Base-by-base conservation (phyloP, 805 yeast genomes). In the Debaryomyces castellii region DNA sequence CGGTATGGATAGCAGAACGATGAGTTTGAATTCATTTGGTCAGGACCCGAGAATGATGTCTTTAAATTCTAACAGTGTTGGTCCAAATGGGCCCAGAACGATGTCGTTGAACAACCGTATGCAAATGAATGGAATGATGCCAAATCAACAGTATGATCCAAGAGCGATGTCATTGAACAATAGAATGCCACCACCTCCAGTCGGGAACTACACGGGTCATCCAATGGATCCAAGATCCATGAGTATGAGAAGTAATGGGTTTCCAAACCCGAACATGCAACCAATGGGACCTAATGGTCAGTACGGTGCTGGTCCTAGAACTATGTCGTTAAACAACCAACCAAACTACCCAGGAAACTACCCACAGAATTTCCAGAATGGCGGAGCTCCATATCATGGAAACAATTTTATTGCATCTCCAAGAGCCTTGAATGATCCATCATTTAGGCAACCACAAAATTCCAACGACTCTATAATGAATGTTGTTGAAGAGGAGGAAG, bases 31-130 rank as follows among this genome's bases (percentile, higher is more conserved):
- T 18, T 22, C 41, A n/a, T 32, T 32, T 30, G 45, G 49, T 18
- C 30, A 22, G 30, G 41, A 27, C n/a, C 39, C 46, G 4, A 59
- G 80, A 32, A 63, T 81, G 4, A 75, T 74, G 81, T 76, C 81
- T 1, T 53, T 74, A 25, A 55, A 53, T 39, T 51, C 64, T 18
- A 51, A 53, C 36, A 52, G 12, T 12, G 33, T 40, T 17, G 14
- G 22, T n/a, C 37, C 34, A 5, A 27, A 27, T 14, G 57, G 54
- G 18, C 59, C 57, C 33, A 42, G 60, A 23, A 40, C 62, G 20
- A 57, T 51, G 57, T 53, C 62, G 8, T 50, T 57, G 22, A 53
- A 49, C 33, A 50, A 46, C n/a, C 44, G 48, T 9, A 54, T 49
- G 52, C 50, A 59, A 10, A 46, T 56, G 36, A 52, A 48, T 36